A percentile compares a stretch with the other conserved stretches of the same genome.
These are phyloP conservation scores for Fusarium sp. DNA, from an alignment of 2,329 filamentous ascomycete genomes.

Conservation along the genomic window DNA sequence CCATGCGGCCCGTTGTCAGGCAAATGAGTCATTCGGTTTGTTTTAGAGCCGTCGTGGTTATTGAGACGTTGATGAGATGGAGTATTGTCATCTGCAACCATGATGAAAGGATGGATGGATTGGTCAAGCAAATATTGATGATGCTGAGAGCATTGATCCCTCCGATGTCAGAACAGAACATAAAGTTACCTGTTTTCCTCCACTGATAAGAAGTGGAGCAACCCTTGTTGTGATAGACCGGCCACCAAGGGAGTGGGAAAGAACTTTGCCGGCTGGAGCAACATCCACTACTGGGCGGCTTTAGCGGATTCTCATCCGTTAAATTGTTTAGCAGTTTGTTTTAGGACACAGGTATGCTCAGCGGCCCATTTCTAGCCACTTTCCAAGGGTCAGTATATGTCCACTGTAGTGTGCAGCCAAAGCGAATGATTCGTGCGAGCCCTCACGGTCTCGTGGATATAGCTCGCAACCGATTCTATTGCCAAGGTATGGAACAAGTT, in stretches of 20 bases:
- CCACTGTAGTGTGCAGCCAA: accelerated
- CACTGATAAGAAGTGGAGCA: background rate
- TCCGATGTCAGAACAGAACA: too few species aligned
- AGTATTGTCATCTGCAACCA: background rate
- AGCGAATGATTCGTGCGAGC: background rate
- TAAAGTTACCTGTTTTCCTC: too few species aligned
- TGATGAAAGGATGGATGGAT: background rate
- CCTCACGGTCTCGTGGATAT: accelerated
- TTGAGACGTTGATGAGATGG: accelerated
- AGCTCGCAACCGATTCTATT: accelerated
- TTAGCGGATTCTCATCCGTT: accelerated
- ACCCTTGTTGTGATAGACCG: accelerated
- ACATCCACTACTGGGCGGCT: background rate
- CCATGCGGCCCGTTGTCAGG: accelerated
- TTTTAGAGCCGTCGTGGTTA: accelerated
- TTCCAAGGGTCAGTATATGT: accelerated
- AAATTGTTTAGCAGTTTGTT: accelerated
- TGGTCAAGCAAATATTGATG: accelerated
- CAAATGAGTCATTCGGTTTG: accelerated
- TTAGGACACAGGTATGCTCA: accelerated
- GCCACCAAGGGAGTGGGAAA: constrained; percentile 1
- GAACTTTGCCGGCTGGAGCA: background rate
- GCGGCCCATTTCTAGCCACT: accelerated
- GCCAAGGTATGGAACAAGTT: accelerated
- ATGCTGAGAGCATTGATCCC: background rate